A percentile compares a stretch with the other conserved stretches of the same genome.
These are phyloP conservation scores for Croton laevigatus DNA, from an alignment of 441 rosid species.

Conservation along the genomic window DNA sequence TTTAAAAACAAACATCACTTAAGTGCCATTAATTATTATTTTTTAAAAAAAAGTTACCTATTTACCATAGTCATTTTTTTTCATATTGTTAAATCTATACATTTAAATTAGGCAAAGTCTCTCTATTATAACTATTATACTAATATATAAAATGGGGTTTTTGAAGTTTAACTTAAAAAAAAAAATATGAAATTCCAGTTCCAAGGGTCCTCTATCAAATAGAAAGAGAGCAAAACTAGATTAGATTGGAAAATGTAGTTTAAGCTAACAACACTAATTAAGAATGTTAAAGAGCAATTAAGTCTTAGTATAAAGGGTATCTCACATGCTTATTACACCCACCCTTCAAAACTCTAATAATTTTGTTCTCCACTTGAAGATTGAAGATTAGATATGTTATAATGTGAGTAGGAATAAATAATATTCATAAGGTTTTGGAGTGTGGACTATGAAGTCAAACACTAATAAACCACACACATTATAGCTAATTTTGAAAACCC, in stretches of 20 bases:
- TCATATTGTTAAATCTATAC: too few species aligned
- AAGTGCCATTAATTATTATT: too few species aligned
- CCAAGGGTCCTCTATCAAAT: background rate
- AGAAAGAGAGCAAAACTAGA: background rate
- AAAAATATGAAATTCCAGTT: background rate
- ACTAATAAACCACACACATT: background rate
- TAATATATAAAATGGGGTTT: too few species aligned
- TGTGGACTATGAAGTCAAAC: constrained; percentile 29
- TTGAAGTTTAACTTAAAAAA: too few species aligned
- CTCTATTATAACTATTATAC: too few species aligned
- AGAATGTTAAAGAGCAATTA: too few species aligned
- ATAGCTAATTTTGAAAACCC: background rate
- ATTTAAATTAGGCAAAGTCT: too few species aligned
- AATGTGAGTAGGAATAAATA: background rate
- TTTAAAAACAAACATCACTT: too few species aligned
- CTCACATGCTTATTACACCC: constrained; percentile 36
- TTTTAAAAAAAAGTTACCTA: too few species aligned
- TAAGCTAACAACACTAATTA: background rate
- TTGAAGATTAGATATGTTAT: constrained; percentile 18
- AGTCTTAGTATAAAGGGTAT: constrained; percentile 5
- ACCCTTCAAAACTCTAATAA: constrained; percentile 48
- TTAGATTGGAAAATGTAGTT: background rate
- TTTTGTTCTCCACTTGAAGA: constrained; percentile 52
- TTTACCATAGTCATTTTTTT: too few species aligned
- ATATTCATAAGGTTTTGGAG: constrained; percentile 8